Evolutionary conservation across 169 alveolate species (phyloP).

Genomic region (Cryptosporidium bovis): DNA sequence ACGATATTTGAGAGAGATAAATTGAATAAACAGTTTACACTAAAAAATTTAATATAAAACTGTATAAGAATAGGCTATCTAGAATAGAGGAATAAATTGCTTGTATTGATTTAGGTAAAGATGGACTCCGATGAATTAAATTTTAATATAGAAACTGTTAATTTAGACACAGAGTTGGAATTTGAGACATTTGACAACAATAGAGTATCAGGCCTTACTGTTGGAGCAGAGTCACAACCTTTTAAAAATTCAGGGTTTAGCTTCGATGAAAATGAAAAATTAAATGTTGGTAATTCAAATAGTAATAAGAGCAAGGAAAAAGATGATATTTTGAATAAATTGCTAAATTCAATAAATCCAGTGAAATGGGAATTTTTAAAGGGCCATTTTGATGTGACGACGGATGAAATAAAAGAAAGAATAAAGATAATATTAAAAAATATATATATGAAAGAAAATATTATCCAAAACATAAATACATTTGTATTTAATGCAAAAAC

Average conservation of each 20-base stretch:
- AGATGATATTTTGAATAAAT: conserved; percentile 7
- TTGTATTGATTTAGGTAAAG: not conserved
- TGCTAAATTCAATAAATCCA: conserved; percentile 37
- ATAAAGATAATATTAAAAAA: not conserved
- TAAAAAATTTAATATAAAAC: too few relatives aligned
- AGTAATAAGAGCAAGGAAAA: not conserved
- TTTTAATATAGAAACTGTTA: conserved; percentile 66
- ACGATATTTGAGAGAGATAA: too few relatives aligned
- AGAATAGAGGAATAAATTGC: too few relatives aligned
- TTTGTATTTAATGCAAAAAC: conserved; percentile 14
- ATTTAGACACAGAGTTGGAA: conserved; percentile 58
- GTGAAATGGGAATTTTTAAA: conserved; percentile 31
- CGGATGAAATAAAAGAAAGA: conserved; percentile 54
- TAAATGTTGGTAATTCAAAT: not conserved
- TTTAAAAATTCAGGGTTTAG: not conserved
- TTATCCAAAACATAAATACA: conserved; percentile 17
- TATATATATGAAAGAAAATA: conserved; percentile 16
- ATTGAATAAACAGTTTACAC: too few relatives aligned
- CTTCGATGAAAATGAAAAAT: not conserved
- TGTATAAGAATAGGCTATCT: too few relatives aligned
- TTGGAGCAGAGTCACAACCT: conserved; percentile 13
- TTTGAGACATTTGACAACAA: conserved; percentile 25
- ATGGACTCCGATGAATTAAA: conserved; percentile 50
- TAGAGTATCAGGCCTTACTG: not conserved
- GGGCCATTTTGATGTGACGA: conserved; percentile 66